These are phyloP conservation scores for Daldinia grandis DNA, from an alignment of 495 filamentous ascomycete species.

Conservation along the genomic window DNA sequence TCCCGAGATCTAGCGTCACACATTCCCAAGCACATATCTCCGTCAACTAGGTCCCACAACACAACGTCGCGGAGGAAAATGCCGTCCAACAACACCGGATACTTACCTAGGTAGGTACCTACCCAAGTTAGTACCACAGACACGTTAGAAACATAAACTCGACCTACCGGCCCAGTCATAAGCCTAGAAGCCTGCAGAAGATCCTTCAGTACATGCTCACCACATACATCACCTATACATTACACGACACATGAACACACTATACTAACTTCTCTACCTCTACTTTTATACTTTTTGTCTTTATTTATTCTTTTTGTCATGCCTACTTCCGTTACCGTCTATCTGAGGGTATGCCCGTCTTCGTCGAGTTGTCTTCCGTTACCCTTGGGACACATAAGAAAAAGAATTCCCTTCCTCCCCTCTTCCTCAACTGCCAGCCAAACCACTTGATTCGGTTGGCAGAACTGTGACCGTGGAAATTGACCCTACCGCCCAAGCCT, in stretches of 20 bases:
- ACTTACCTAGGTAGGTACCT: no score
- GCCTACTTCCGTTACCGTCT: constrained; percentile 36
- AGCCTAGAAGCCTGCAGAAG: background rate
- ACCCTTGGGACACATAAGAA: constrained; percentile 36
- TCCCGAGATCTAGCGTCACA: no score
- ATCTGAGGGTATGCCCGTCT: constrained; percentile 33
- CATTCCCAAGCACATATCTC: no score
- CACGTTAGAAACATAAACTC: background rate
- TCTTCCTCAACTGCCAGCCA: background rate
- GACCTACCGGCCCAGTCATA: background rate
- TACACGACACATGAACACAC: background rate
- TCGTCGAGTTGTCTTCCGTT: constrained; percentile 24
- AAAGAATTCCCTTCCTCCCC: constrained; percentile 11
- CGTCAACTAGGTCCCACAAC: no score
- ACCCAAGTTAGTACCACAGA: no score
- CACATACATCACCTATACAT: background rate
- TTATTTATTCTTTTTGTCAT: constrained; percentile 37
- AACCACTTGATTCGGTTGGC: constrained; percentile 32
- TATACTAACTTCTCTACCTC: background rate
- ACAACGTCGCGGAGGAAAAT: no score
- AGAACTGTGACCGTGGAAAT: constrained; percentile 12
- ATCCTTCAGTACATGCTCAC: background rate
- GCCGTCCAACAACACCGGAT: no score
- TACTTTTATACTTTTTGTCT: constrained; percentile 39
- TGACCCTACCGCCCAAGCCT: constrained; percentile 5